Base-by-base conservation (phyloP, 345 rosid species). In the Anacardium occidentale region DNA sequence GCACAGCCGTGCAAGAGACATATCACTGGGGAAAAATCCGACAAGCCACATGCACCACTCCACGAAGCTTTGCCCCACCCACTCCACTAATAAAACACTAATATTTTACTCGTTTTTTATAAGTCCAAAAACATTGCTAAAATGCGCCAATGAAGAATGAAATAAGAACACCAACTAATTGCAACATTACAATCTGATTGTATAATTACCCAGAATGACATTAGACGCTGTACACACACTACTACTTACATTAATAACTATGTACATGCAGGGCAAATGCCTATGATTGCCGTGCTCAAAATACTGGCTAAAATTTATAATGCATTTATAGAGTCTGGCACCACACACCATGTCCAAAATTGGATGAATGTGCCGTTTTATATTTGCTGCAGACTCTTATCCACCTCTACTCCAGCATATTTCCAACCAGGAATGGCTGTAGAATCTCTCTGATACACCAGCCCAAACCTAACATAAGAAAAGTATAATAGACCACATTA, bases 191-290 rank as follows among this genome's bases (percentile, higher is more conserved):
- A 51, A 42, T 14, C 42, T 53, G 70, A 65, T 25, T 65, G 25
- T 54, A n/a, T 20, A 56, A 63, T 65, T 64, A 13, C 25, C 75
- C 54, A 22, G 70, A 40, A 66, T 34, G 51, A 56, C 57, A 74
- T 26, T 67, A 62, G 68, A 52, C 13, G 21, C 53, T 17, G 70
- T 76, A 65, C 61, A 11, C 44, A 68, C 57, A 44, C 72, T 70
- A 70, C 81, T 77, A 70, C 81, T 77, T 77, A 68, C 81, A 77
- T 74, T 71, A 71, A 61, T 62, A 63, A 53, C 69, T 74, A 65
- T 81, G 74, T 77, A 81, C 84, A 81, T 53, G 8, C n/a, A 21
- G 18, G 56, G 68, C 76, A 63, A 55, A 61, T n/a, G 51, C 68
- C n/a, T 14, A 45, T 34, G 34, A 48, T n/a, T 50, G 74, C 73